Percentiles rank a stretch among this genome's conserved stretches.
These are phyloP conservation scores for Acarospora socialis DNA, from an alignment of 2,329 filamentous ascomycete species.

Conservation along the genomic window DNA sequence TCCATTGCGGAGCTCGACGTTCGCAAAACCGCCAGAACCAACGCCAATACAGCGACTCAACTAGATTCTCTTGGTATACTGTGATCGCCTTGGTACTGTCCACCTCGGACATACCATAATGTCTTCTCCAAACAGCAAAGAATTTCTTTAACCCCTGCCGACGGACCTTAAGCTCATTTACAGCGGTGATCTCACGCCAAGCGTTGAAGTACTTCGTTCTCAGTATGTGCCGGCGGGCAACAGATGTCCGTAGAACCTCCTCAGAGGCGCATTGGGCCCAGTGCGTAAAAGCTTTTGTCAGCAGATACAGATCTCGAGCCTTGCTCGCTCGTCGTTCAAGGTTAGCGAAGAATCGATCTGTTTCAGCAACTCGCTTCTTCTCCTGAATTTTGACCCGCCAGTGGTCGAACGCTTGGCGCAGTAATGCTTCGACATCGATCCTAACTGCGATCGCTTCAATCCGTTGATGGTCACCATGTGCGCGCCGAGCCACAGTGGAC, in stretches of 20 bases:
- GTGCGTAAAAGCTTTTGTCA: slow-evolving; percentile 50
- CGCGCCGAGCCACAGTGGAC: slow-evolving; percentile 30
- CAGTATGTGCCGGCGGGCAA: slow-evolving; percentile 57
- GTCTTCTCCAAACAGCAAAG: slow-evolving; percentile 38
- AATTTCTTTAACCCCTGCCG: slow-evolving; percentile 41
- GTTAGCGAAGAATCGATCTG: slow-evolving; percentile 38
- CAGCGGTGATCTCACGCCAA: slow-evolving; percentile 51
- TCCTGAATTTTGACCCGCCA: slow-evolving; percentile 31
- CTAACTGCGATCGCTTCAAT: slow-evolving; percentile 32
- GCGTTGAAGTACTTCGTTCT: slow-evolving; percentile 53
- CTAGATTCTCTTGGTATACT: slow-evolving; percentile 20
- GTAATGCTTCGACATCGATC: slow-evolving; percentile 36
- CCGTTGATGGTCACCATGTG: slow-evolving; percentile 22
- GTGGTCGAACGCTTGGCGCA: slow-evolving; percentile 38
- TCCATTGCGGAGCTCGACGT: slow-evolving; percentile 29
- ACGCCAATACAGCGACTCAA: slow-evolving; percentile 24
- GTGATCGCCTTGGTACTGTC: slow-evolving; percentile 22
- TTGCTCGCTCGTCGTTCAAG: slow-evolving; percentile 46
- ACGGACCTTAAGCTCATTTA: slow-evolving; percentile 41
- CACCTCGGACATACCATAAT: slow-evolving; percentile 23
- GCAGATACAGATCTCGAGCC: slow-evolving; percentile 50
- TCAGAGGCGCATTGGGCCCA: slow-evolving; percentile 55
- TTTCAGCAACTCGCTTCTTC: slow-evolving; percentile 31
- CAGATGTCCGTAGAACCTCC: slow-evolving; percentile 49
- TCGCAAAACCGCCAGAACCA: slow-evolving; percentile 33